phyloP scores from a whole-genome alignment of 805 yeast genomes.

The Metschnikowia corniflorae region DNA sequence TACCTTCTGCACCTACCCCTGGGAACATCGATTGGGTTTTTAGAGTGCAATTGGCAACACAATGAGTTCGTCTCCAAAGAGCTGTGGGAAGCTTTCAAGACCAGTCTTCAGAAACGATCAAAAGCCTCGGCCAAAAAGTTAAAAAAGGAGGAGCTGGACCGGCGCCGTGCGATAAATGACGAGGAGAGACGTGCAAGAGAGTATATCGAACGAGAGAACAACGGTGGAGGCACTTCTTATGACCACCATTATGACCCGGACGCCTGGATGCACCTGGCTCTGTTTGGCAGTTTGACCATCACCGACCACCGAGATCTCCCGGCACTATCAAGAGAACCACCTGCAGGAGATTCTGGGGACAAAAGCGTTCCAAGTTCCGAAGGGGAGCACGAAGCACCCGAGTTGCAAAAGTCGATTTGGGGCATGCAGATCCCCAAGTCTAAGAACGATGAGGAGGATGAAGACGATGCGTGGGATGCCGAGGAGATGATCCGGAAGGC shows the following conservation, averaged over 20 bases:
- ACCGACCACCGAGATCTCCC: slow-evolving; percentile 39
- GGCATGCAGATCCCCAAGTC: slow-evolving; percentile 58
- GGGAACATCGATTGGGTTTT: slow-evolving; percentile 78
- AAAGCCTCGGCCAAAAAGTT: slow-evolving; percentile 46
- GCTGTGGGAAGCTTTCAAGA: slow-evolving; percentile 44
- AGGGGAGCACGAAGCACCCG: background rate
- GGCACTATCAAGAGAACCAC: slow-evolving; percentile 20
- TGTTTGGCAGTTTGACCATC: slow-evolving; percentile 34
- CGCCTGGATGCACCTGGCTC: slow-evolving; percentile 17
- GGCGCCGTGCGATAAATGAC: slow-evolving; percentile 51
- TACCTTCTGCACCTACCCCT: slow-evolving; percentile 78
- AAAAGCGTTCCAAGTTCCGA: slow-evolving; percentile 12
- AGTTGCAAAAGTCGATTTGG: slow-evolving; percentile 55
- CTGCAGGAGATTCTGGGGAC: slow-evolving; percentile 3
- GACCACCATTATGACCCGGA: slow-evolving; percentile 16
- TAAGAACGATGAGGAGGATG: slow-evolving; percentile 25
- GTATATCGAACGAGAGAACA: slow-evolving; percentile 59
- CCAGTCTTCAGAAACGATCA: slow-evolving; percentile 57
- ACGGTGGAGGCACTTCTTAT: slow-evolving; percentile 20
- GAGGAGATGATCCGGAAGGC: slow-evolving; percentile 52
- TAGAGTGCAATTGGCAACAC: slow-evolving; percentile 79
- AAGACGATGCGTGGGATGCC: slow-evolving; percentile 47
- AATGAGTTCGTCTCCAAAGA: slow-evolving; percentile 31
- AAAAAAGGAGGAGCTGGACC: slow-evolving; percentile 58
- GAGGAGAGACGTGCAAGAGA: slow-evolving; percentile 56